phyloP scores from a whole-genome alignment of 768 basidiomycete genomes.

The Hirschioporus abietinus region DNA sequence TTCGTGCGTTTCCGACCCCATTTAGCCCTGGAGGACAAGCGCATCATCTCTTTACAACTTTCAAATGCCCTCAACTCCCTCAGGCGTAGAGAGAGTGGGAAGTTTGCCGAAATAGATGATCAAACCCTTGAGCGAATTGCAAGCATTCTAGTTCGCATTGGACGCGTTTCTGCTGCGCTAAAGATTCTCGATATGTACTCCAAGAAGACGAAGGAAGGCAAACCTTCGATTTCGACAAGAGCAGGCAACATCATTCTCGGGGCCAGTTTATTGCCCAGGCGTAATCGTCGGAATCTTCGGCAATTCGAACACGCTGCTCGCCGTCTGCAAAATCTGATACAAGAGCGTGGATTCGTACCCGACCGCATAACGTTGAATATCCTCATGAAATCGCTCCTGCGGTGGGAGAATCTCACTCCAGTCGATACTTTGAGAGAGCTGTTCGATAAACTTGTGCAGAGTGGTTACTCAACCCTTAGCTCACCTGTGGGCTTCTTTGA shows the following conservation, averaged over 20 bases:
- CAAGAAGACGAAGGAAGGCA: neutral
- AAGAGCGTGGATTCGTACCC: slow-evolving; percentile 44
- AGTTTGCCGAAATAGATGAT: neutral
- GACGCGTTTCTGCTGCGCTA: slow-evolving; percentile 40
- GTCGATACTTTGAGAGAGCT: slow-evolving; percentile 40
- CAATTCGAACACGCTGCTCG: slow-evolving; percentile 38
- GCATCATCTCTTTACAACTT: neutral
- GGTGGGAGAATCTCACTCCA: slow-evolving; percentile 43
- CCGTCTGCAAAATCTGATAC: slow-evolving; percentile 37
- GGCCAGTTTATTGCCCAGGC: slow-evolving; percentile 27
- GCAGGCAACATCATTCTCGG: slow-evolving; percentile 53
- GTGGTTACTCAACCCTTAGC: slow-evolving; percentile 43
- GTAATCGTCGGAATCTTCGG: slow-evolving; percentile 33
- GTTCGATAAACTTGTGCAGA: slow-evolving; percentile 59
- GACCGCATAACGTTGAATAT: slow-evolving; percentile 72
- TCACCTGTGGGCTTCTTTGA: neutral
- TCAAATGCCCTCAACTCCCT: neutral
- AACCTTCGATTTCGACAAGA: neutral
- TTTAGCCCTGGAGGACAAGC: neutral
- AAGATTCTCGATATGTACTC: slow-evolving; percentile 27
- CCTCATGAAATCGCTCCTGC: slow-evolving; percentile 53
- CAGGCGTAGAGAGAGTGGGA: neutral
- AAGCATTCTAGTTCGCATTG: slow-evolving; percentile 34
- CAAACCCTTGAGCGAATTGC: slow-evolving; percentile 11
- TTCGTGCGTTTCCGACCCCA: neutral